These are phyloP conservation scores for Leptodermis oblonga DNA, from an alignment of 257 asterid genomes.

Conservation along the genomic window DNA sequence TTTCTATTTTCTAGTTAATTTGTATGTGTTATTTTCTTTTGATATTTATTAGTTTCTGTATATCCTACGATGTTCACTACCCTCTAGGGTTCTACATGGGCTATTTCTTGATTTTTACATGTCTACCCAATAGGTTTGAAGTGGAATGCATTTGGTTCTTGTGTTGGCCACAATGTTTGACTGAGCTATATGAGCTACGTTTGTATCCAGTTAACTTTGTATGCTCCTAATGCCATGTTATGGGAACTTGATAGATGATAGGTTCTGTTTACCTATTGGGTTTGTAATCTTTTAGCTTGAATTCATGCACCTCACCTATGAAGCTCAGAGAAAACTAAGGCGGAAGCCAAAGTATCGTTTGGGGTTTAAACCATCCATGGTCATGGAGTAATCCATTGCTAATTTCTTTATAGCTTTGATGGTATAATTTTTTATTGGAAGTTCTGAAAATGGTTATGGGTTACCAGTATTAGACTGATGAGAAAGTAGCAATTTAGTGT, in stretches of 20 bases:
- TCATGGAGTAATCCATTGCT: background rate
- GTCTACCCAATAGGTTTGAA: background rate
- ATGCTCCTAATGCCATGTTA: background rate
- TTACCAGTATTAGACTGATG: background rate
- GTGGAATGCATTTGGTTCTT: slow-evolving; percentile 4
- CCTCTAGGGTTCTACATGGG: background rate
- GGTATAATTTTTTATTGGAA: background rate
- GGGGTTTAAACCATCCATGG: background rate
- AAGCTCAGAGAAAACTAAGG: background rate
- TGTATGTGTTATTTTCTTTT: background rate
- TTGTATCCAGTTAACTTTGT: background rate
- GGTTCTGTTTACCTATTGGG: too few species aligned
- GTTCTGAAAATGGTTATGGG: background rate
- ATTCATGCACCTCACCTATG: background rate
- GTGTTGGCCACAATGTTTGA: too few species aligned
- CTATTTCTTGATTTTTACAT: background rate
- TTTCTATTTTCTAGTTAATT: background rate
- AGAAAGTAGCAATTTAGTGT: background rate
- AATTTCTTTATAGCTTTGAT: background rate
- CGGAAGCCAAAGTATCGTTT: background rate
- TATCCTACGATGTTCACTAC: background rate
- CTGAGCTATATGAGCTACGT: background rate
- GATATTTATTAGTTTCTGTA: background rate
- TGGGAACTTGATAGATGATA: background rate
- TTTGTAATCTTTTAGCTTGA: background rate